Percentiles rank a stretch among this genome's conserved stretches.
phyloP scores from a whole-genome alignment of 2,329 filamentous ascomycete species.

The Phyllosticta citrichinensis region DNA sequence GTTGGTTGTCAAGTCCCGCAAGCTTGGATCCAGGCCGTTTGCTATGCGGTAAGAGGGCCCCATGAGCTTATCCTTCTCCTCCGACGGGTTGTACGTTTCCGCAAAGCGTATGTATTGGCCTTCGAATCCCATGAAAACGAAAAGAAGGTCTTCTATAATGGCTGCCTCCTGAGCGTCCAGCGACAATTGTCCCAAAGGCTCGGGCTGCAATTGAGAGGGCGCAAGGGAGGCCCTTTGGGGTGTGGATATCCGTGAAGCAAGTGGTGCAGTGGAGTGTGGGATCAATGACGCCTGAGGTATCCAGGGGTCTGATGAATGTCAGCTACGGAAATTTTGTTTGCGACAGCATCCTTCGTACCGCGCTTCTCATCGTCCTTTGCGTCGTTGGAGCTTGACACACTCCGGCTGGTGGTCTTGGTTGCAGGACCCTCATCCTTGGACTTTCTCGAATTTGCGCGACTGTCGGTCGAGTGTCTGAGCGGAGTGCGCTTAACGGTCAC shows the following conservation, averaged over 20 bases:
- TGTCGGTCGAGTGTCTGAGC: constrained; percentile 25
- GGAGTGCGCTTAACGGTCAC: constrained; percentile 19
- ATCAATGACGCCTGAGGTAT: constrained; percentile 68
- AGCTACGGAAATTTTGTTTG: not conserved
- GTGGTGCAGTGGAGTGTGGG: constrained; percentile 58
- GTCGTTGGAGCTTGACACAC: not conserved
- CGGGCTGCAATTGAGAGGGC: constrained; percentile 58
- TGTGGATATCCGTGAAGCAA: constrained; percentile 57
- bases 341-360: not conserved
- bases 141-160: constrained; percentile 82
- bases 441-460: constrained; percentile 21
- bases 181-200: constrained; percentile 58
- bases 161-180: constrained; percentile 76
- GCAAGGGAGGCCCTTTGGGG: constrained; percentile 55
- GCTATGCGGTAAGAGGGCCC: constrained; percentile 74
- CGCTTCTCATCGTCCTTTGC: constrained; percentile 8
- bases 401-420: not conserved
- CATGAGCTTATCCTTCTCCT: constrained; percentile 77
- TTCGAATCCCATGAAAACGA: constrained; percentile 96
- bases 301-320: constrained; percentile 46
- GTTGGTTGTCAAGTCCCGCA: constrained; percentile 75
- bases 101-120: constrained; percentile 92
- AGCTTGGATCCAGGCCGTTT: constrained; percentile 77
- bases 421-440: constrained; percentile 16
- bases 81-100: constrained; percentile 68